Percentiles rank a stretch among this genome's conserved stretches.
Evolutionary conservation across 306 rosid genomes (phyloP).

Genomic region (Luffa acutangula): DNA sequence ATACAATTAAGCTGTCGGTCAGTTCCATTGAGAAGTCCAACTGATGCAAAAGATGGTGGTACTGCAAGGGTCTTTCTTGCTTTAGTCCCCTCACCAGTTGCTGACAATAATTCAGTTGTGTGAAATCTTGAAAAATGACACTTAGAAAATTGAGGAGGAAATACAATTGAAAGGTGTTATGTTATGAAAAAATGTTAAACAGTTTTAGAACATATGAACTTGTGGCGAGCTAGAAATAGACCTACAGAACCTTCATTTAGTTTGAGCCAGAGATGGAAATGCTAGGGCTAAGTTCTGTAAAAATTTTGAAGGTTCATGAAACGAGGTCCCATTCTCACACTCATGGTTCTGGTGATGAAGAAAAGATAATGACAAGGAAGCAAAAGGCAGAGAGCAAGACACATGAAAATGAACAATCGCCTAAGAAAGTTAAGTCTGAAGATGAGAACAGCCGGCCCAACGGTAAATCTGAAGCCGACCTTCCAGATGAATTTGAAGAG

Average conservation of each 20-base stretch:
- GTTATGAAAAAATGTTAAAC: not conserved
- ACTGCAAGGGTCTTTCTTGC: not conserved
- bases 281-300: not conserved
- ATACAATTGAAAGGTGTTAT: not conserved
- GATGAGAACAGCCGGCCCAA: slow-evolving; percentile 30
- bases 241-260: not conserved
- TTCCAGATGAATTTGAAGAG: slow-evolving; percentile 37
- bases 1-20: not conserved
- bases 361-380: slow-evolving; percentile 66
- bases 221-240: not conserved
- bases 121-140: not conserved
- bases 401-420: slow-evolving; percentile 46
- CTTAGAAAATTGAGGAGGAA: not conserved
- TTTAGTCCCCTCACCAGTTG: not conserved
- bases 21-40: not conserved
- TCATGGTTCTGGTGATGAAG: slow-evolving; percentile 49
- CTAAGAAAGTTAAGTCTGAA: slow-evolving; percentile 54
- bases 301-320: slow-evolving; percentile 52
- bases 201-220: not conserved
- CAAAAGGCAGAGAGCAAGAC: slow-evolving; percentile 68
- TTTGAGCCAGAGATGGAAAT: not conserved
- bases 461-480: slow-evolving; percentile 25
- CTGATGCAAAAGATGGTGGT: not conserved
- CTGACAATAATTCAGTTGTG: not conserved
- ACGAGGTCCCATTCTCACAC: slow-evolving; percentile 51